Evolutionary conservation across 163 green algal genomes (phyloP), one percentile per base, ranked within the genome.

Genomic region (Scenedesmus sp.): DNA sequence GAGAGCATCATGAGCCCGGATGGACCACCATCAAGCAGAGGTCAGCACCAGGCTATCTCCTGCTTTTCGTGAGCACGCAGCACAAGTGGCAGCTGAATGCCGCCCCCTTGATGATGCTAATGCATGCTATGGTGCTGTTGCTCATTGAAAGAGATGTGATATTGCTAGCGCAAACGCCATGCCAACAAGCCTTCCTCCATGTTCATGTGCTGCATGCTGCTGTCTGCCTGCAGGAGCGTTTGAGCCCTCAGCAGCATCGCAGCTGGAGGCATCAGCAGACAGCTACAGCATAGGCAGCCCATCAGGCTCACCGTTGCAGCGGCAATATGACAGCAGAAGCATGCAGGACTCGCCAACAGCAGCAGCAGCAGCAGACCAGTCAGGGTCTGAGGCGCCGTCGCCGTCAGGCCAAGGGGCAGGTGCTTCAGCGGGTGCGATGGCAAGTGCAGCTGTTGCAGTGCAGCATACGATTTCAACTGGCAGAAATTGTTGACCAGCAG

Each of bases 1-100:
- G 94, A 95, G 79, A 94, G 94, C 82, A 87, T 94, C n/a, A 86
- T 77, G 4, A 90, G 91, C 18, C 84, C 84, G 57, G 92, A 95
- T 90, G 92, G 92, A 34, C 92, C 92, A 2, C 94, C 94, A 56
- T 82, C 90, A 34, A 88, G 87, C 8, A 87, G 62, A 81, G 88
- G 92, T 93, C 2, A 52, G 34, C 76, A 85, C 0, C 18, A 55
- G 12, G 20, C 20, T 73, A 16, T 18, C 16, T 3, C 82, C 56
- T 55, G 82, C 82, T 62, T 26, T 12, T 7, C 76, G 5, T 26
- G 77, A 23, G 23, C 6, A 55, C 2, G 3, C 82, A 18, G 56
- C 7, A 26, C 12, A 46, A 46, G 34, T 46, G 34, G 34, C 34
- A 46, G 34, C 34, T 46, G 34, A 46, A 46, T 46, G 34, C 34